phyloP scores from a whole-genome alignment of 495 filamentous ascomycete species.

The Penicillium tannophilum region DNA sequence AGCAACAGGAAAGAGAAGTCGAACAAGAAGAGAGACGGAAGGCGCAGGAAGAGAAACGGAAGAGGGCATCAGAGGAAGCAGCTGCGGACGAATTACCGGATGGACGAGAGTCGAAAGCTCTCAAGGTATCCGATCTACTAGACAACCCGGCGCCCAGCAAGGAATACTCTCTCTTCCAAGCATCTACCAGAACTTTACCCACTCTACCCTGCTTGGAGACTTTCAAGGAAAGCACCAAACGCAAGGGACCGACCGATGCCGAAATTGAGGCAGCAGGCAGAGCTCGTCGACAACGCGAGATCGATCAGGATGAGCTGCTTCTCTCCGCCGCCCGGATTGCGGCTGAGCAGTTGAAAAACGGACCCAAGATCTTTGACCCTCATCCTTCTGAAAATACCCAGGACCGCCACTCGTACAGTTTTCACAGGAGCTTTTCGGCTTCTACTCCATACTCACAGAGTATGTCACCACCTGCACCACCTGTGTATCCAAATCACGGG shows the following conservation, averaged over 20 bases:
- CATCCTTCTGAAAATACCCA: background rate
- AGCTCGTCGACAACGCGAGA: constrained; percentile 23
- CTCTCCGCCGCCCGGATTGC: constrained; percentile 46
- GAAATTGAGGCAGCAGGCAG: constrained; percentile 24
- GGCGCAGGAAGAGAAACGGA: constrained; percentile 23
- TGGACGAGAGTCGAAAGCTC: constrained; percentile 25
- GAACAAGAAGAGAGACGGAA: constrained; percentile 26
- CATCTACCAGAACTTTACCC: constrained; percentile 38
- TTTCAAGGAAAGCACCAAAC: constrained; percentile 30
- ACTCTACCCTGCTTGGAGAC: constrained; percentile 43
- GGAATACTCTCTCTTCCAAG: constrained; percentile 36
- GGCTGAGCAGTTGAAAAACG: constrained; percentile 42
- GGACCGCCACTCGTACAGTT: constrained; percentile 30
- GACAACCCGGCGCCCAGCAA: constrained; percentile 17
- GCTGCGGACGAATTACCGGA: constrained; percentile 7
- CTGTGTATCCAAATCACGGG: constrained; percentile 25
- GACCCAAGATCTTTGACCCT: constrained; percentile 36
- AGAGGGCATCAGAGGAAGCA: constrained; percentile 28
- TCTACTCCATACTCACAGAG: constrained; percentile 29
- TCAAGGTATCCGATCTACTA: constrained; percentile 25
- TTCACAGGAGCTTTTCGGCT: constrained; percentile 28
- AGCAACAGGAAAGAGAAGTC: constrained; percentile 2
- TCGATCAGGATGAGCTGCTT: constrained; percentile 48
- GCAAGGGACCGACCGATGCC: constrained; percentile 17
- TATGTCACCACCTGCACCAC: constrained; percentile 35